A percentile compares a stretch with the other conserved stretches of the same genome.
These are phyloP conservation scores for Penicillium soppii DNA, from an alignment of 495 filamentous ascomycete species.

Conservation along the genomic window DNA sequence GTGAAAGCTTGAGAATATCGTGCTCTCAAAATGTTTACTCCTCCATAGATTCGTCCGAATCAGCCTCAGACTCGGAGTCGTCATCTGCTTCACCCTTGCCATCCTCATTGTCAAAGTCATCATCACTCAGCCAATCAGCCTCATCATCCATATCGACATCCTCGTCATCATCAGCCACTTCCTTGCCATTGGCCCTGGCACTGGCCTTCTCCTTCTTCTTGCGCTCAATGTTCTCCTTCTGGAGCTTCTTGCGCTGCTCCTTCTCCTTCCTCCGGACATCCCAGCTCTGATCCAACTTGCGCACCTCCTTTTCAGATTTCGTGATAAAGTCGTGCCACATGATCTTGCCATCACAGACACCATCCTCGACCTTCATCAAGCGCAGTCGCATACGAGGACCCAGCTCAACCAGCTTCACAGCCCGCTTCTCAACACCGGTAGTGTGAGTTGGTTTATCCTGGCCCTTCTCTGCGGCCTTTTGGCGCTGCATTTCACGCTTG, in stretches of 20 bases:
- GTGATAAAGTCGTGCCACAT: conserved; percentile 96
- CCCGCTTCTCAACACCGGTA: conserved; percentile 69
- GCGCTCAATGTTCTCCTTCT: conserved; percentile 83
- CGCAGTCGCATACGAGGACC: conserved; percentile 87
- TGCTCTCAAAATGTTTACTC: conserved; percentile 21
- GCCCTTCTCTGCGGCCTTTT: conserved; percentile 44
- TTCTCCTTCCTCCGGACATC: conserved; percentile 74
- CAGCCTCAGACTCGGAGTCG: conserved; percentile 17
- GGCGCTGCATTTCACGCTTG: conserved; percentile 57
- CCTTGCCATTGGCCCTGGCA: conserved; percentile 41
- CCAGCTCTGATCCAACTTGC: conserved; percentile 77
- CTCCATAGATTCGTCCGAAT: conserved; percentile 42
- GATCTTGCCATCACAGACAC: conserved; percentile 82
- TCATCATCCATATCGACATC: conserved; percentile 55
- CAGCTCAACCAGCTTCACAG: conserved; percentile 87
- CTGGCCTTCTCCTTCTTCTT: conserved; percentile 66
- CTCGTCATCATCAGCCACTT: conserved; percentile 50
- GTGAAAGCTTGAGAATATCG: neutral
- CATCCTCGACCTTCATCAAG: conserved; percentile 95
- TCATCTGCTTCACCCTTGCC: conserved; percentile 49
- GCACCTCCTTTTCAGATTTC: conserved; percentile 76
- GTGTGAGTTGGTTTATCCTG: conserved; percentile 32
- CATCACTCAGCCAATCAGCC: conserved; percentile 63
- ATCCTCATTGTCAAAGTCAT: conserved; percentile 58
- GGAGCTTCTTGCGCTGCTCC: conserved; percentile 73